Conservation (phyloP, 1,284 basidiomycete genomes). For the Albatrellus sp. region DNA sequence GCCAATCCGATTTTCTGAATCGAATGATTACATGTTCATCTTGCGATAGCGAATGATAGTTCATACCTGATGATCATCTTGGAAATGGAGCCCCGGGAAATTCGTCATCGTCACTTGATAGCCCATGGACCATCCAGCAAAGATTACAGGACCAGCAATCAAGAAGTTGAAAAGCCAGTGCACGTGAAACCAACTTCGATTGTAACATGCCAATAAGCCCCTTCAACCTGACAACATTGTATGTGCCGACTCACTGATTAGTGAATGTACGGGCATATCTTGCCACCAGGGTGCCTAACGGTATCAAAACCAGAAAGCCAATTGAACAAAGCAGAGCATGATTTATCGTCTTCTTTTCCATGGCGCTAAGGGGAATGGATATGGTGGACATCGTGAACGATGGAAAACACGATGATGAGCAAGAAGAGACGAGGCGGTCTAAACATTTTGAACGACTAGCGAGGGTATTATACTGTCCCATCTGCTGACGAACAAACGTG, state of each 20-base stretch:
- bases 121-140: conserved; percentile 34
- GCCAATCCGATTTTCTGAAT: conserved; percentile 38
- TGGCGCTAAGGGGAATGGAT: background rate
- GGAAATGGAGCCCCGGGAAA: conserved; percentile 20
- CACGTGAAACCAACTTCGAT: conserved; percentile 39
- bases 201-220: background rate
- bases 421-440: too few species aligned
- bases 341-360: conserved; percentile 19
- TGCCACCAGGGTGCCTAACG: conserved; percentile 43
- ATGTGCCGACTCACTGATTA: conserved; percentile 21
- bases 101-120: conserved; percentile 19
- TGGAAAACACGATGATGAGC: too few species aligned
- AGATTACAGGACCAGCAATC: conserved; percentile 34
- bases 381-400: background rate
- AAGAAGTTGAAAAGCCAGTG: conserved; percentile 36
- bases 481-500: too few species aligned
- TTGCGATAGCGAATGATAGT: background rate
- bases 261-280: conserved; percentile 42
- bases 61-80: conserved; percentile 29
- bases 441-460: too few species aligned
- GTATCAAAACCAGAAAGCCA: conserved; percentile 49
- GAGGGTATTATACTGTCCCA: too few species aligned
- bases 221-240: background rate
- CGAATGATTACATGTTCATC: background rate
- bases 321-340: conserved; percentile 41